These are phyloP conservation scores for Prunella vulgaris DNA, from an alignment of 257 asterid genomes.

Conservation along the genomic window DNA sequence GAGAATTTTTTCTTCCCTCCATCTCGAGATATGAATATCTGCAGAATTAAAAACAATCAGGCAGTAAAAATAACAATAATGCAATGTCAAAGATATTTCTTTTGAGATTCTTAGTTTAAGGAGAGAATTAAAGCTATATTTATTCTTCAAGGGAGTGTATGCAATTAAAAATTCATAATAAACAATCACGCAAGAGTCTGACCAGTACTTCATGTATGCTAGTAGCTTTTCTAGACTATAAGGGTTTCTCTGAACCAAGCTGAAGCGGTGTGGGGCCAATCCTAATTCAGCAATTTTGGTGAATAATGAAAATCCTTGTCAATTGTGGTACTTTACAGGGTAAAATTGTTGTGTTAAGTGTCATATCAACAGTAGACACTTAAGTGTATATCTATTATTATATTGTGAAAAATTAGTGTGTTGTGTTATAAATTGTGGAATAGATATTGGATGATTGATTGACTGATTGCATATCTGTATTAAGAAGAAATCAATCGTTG, in stretches of 20 bases:
- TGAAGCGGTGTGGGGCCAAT: not conserved
- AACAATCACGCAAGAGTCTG: not conserved
- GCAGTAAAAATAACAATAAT: not conserved
- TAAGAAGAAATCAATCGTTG: too few species aligned
- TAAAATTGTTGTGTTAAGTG: not conserved
- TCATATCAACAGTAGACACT: not conserved
- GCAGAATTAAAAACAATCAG: constrained; percentile 22
- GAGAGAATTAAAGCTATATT: not conserved
- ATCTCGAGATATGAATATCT: constrained; percentile 95
- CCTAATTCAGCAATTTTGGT: not conserved
- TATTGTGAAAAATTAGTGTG: not conserved
- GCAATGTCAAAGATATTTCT: not conserved
- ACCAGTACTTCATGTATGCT: too few species aligned
- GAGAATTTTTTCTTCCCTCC: constrained; percentile 92
- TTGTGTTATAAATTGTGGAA: too few species aligned
- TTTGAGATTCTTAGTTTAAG: not conserved
- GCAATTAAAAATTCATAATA: not conserved
- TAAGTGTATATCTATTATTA: not conserved
- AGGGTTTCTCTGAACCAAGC: not conserved
- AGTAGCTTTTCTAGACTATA: too few species aligned
- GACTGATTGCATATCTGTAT: too few species aligned
- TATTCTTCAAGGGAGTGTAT: not conserved
- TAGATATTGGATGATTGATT: too few species aligned
- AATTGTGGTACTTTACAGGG: not conserved
- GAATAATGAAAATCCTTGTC: not conserved